Percentiles rank a stretch among this genome's conserved stretches.
Conservation (phyloP, 2,329 filamentous ascomycete species). For the Penicillium italicum region DNA sequence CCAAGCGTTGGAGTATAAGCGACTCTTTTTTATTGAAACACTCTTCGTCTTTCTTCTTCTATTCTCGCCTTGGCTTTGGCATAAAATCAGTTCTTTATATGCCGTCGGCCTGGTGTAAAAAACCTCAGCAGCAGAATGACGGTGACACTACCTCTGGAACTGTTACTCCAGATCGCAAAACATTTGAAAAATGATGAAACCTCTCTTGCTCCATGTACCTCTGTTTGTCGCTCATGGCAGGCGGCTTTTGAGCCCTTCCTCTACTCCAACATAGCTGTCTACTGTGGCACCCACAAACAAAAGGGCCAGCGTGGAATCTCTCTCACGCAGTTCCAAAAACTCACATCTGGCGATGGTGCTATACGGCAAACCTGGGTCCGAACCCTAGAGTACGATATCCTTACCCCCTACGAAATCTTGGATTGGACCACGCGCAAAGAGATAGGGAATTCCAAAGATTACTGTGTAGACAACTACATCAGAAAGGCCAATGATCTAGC, state of each 20-base stretch:
- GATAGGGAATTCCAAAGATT: neutral
- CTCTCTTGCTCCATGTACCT: conserved; percentile 5
- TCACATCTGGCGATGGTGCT: conserved; percentile 5
- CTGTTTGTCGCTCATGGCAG: conserved; percentile 18
- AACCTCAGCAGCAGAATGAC: neutral
- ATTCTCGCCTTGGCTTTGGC: too few relatives aligned
- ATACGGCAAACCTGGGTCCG: conserved; percentile 7
- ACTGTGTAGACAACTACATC: conserved; percentile 7
- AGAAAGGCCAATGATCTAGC: conserved; percentile 12
- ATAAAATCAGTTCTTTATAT: too few relatives aligned
- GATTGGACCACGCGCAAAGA: conserved; percentile 8
- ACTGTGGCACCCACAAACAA: conserved; percentile 5
- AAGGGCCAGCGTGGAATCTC: neutral
- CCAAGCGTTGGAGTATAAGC: too few relatives aligned
- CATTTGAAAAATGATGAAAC: neutral
- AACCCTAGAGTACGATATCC: conserved; percentile 8
- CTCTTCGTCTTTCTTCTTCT: too few relatives aligned
- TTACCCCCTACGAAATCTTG: conserved; percentile 6
- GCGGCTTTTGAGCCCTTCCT: conserved; percentile 11
- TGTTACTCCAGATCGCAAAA: neutral
- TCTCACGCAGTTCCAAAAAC: conserved; percentile 5
- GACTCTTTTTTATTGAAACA: too few relatives aligned
- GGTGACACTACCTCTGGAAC: neutral
- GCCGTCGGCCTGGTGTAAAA: too few relatives aligned
- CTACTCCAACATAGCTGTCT: conserved; percentile 9